These are phyloP conservation scores for Ceratobasidium sp. DNA, from an alignment of 1,284 basidiomycete genomes.

Conservation along the genomic window DNA sequence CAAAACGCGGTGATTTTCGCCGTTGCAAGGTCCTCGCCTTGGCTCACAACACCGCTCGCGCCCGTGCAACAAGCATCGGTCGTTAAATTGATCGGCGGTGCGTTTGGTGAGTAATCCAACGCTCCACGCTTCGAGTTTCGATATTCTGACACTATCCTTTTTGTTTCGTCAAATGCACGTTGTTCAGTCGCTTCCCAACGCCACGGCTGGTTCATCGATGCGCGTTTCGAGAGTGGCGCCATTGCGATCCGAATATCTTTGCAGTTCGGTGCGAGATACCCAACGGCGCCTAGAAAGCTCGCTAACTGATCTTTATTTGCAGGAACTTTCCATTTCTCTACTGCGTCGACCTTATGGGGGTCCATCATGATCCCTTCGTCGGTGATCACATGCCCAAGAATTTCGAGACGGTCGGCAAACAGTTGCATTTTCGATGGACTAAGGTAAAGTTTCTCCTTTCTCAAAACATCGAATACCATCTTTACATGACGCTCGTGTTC, in stretches of 20 bases:
- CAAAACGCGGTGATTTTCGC: slow-evolving; percentile 48
- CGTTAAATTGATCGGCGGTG: slow-evolving; percentile 26
- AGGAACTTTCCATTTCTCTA: too few species aligned
- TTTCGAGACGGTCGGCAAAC: too few species aligned
- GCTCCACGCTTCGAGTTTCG: slow-evolving; percentile 45
- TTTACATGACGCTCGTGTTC: slow-evolving; percentile 49
- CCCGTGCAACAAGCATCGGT: slow-evolving; percentile 50
- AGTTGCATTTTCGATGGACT: slow-evolving; percentile 47
- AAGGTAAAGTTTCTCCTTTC: slow-evolving; percentile 45
- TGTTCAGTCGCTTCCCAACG: slow-evolving; percentile 50
- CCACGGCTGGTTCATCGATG: slow-evolving; percentile 45
- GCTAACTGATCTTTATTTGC: too few species aligned
- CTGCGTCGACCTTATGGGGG: slow-evolving; percentile 34
- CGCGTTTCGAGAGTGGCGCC: slow-evolving; percentile 46
- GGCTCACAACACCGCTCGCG: slow-evolving; percentile 51
- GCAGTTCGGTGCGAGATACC: too few species aligned
- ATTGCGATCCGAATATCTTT: slow-evolving; percentile 43
- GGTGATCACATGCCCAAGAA: slow-evolving; percentile 51
- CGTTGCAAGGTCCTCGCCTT: slow-evolving; percentile 41
- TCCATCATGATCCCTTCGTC: slow-evolving; percentile 46
- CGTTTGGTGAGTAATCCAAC: slow-evolving; percentile 45
- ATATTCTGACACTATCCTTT: slow-evolving; percentile 44
- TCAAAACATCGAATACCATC: slow-evolving; percentile 48
- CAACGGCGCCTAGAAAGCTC: too few species aligned
- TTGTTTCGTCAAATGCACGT: slow-evolving; percentile 52